phyloP scores from a whole-genome alignment of 805 yeast genomes.

The Saturnispora ahearnii region DNA sequence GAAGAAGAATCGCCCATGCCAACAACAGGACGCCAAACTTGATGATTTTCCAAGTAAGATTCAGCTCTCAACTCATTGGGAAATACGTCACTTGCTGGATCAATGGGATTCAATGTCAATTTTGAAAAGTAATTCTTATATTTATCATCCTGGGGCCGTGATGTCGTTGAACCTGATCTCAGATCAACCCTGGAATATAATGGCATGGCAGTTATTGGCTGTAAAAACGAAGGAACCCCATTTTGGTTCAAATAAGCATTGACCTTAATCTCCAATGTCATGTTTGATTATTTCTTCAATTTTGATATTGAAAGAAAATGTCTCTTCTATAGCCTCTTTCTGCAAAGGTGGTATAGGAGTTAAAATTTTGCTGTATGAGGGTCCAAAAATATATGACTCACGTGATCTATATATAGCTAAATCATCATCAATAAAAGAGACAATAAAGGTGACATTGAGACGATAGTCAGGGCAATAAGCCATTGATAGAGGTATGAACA shows the following conservation, averaged over 20 bases:
- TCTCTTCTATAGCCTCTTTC: too few relatives aligned
- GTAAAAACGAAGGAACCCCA: slow-evolving; percentile 2
- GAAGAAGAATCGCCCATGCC: background rate
- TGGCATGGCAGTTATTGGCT: slow-evolving; percentile 5
- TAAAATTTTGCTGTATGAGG: too few relatives aligned
- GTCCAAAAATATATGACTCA: too few relatives aligned
- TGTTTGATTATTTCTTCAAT: background rate
- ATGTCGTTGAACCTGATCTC: background rate
- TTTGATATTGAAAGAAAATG: background rate
- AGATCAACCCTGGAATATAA: slow-evolving; percentile 1
- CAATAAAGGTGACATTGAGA: too few relatives aligned
- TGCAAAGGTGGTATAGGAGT: too few relatives aligned
- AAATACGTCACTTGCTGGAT: background rate
- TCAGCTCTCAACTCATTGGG: background rate
- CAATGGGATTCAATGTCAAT: slow-evolving; percentile 2
- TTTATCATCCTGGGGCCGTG: slow-evolving; percentile 8
- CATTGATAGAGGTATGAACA: too few relatives aligned
- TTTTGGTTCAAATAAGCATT: background rate
- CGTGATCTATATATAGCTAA: too few relatives aligned
- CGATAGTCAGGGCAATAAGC: too few relatives aligned
- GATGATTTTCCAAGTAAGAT: slow-evolving; percentile 6
- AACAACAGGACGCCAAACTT: slow-evolving; percentile 10
- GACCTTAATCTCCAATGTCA: background rate
- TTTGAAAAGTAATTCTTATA: slow-evolving; percentile 20
- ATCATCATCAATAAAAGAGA: too few relatives aligned